Conservation (phyloP, 164 flowering plant genomes). For the Chloranthus sessilifolius region DNA sequence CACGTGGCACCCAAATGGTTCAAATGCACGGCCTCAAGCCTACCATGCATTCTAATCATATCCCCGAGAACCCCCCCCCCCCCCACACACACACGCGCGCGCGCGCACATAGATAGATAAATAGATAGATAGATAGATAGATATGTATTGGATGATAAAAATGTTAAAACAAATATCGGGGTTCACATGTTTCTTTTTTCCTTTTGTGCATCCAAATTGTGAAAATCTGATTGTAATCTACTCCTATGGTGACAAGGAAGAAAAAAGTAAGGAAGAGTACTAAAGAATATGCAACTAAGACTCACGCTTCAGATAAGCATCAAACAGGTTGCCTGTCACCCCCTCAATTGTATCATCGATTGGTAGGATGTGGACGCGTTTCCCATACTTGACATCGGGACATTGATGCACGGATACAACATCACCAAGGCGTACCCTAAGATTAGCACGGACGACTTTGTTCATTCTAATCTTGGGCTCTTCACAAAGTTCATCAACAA, state of each 20-base stretch:
- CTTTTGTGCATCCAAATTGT: no score
- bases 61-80: no score
- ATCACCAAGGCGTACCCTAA: conserved; percentile 21
- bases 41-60: no score
- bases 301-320: conserved; percentile 21
- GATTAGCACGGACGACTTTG: conserved; percentile 23
- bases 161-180: no score
- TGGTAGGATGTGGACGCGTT: conserved; percentile 20
- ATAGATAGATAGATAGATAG: no score
- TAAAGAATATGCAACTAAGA: not conserved
- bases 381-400: conserved; percentile 23
- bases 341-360: conserved; percentile 23
- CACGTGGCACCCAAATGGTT: no score
- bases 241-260: not conserved
- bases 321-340: conserved; percentile 21
- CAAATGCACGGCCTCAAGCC: no score
- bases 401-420: conserved; percentile 22
- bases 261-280: not conserved
- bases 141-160: no score
- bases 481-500: conserved; percentile 18
- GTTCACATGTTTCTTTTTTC: no score
- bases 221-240: no score
- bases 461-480: conserved; percentile 23
- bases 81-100: no score
- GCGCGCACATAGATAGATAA: no score